Evolutionary conservation across 768 basidiomycete species (phyloP).

Genomic region (Exsudoporus frostii): DNA sequence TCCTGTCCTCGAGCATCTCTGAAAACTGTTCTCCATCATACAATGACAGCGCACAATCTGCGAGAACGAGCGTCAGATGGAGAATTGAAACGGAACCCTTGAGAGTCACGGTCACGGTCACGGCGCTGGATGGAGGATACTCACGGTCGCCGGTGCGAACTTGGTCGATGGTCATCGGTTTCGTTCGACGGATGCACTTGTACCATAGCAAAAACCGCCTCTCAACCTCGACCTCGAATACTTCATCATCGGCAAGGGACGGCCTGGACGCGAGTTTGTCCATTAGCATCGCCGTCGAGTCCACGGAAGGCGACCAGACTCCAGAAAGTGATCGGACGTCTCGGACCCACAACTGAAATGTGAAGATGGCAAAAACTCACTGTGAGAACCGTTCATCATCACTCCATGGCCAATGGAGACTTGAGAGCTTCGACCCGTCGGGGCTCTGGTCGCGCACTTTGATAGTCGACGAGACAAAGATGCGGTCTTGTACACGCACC

Average conservation of each 20-base stretch:
- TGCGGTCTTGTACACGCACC: slow-evolving; percentile 4
- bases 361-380: slow-evolving; percentile 6
- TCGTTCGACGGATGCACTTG: slow-evolving; percentile 27
- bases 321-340: background rate
- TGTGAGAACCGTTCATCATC: slow-evolving; percentile 8
- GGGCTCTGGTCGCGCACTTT: slow-evolving; percentile 1
- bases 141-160: slow-evolving; percentile 20
- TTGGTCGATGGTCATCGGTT: slow-evolving; percentile 19
- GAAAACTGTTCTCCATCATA: slow-evolving; percentile 10
- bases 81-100: background rate
- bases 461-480: slow-evolving; percentile 18
- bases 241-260: slow-evolving; percentile 11
- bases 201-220: slow-evolving; percentile 19
- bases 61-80: background rate
- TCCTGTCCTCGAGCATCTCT: slow-evolving; percentile 16
- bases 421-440: background rate
- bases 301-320: background rate
- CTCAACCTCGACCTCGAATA: slow-evolving; percentile 21
- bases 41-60: slow-evolving; percentile 24
- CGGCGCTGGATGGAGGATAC: background rate
- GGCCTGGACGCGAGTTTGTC: slow-evolving; percentile 6
- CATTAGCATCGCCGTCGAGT: background rate
- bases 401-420: slow-evolving; percentile 15
- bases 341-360: background rate
- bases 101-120: background rate